Conservation (phyloP, 202 grass and related monocot genomes). For the Zizania palustris region DNA sequence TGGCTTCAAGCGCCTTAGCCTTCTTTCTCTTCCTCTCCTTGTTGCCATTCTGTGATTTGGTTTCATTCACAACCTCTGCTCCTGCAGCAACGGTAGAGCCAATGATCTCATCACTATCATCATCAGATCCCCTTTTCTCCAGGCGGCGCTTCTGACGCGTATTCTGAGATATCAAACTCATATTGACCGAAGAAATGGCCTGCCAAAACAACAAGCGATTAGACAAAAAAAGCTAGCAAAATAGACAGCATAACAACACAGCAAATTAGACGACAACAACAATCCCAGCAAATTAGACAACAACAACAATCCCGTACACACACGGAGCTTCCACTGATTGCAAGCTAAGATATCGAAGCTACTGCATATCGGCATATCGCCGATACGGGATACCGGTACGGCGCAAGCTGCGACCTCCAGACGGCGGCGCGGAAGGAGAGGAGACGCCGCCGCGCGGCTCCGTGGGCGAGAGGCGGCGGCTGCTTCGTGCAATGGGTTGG, state of each 20-base stretch:
- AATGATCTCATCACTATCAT: conserved; percentile 27
- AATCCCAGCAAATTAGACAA: not conserved
- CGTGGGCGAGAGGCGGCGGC: not conserved
- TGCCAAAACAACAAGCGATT: conserved; percentile 15
- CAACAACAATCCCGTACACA: not conserved
- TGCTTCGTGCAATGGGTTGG: not conserved
- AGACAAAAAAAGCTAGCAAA: not conserved
- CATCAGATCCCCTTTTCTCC: conserved; percentile 21
- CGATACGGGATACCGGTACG: not conserved
- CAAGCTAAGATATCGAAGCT: not conserved
- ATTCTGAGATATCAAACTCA: conserved; percentile 65
- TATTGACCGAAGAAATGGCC: conserved; percentile 8
- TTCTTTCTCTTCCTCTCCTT: conserved; percentile 50
- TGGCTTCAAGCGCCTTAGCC: conserved; percentile 28
- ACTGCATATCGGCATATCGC: not conserved
- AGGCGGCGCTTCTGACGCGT: conserved; percentile 23
- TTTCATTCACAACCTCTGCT: conserved; percentile 31
- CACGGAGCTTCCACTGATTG: not conserved
- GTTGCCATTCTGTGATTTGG: conserved; percentile 12
- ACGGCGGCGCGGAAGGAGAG: too few species aligned
- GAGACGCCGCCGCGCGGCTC: not conserved
- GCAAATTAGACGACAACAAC: not conserved
- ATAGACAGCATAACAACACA: not conserved
- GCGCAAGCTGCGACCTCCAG: not conserved
- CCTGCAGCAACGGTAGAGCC: conserved; percentile 10